phyloP scores from a whole-genome alignment of 2,329 filamentous ascomycete species.

The Arthroderma sp. region DNA sequence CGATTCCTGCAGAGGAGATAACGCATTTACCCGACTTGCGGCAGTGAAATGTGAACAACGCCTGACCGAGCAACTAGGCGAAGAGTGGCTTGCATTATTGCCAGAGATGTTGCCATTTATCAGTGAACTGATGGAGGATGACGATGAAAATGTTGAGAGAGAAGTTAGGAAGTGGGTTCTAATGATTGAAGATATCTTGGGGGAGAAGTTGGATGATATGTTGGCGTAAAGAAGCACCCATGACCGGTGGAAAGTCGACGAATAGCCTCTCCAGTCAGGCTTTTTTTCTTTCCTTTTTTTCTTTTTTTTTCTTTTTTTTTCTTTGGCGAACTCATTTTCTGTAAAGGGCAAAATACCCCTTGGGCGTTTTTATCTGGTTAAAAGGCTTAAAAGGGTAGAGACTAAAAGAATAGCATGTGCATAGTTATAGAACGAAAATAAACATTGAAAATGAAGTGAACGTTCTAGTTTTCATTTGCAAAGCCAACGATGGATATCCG shows the following conservation, averaged over 20 bases:
- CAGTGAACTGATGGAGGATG: slow-evolving; percentile 89
- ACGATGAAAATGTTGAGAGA: slow-evolving; percentile 82
- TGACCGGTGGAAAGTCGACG: background rate
- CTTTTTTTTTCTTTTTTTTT: background rate
- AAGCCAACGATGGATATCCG: background rate
- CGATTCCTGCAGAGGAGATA: slow-evolving; percentile 39
- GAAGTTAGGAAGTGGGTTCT: slow-evolving; percentile 85
- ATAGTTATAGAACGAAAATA: slow-evolving; percentile 3
- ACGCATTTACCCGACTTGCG: slow-evolving; percentile 60
- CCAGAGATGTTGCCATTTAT: slow-evolving; percentile 96
- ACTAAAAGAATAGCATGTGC: slow-evolving; percentile 5
- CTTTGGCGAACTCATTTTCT: background rate
- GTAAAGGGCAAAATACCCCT: background rate
- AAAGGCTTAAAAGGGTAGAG: background rate
- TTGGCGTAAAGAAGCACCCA: slow-evolving; percentile 51
- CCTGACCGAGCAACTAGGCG: slow-evolving; percentile 67
- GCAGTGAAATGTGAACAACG: slow-evolving; percentile 71
- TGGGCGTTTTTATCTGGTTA: background rate
- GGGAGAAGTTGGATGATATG: slow-evolving; percentile 87
- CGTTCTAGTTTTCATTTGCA: background rate
- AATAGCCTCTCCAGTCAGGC: background rate
- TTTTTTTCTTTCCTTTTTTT: background rate
- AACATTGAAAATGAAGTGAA: background rate
- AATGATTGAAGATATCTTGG: slow-evolving; percentile 76
- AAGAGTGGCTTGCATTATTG: slow-evolving; percentile 84